Conservation (phyloP, 495 filamentous ascomycete genomes). For the Corynascus novoguineensis region DNA sequence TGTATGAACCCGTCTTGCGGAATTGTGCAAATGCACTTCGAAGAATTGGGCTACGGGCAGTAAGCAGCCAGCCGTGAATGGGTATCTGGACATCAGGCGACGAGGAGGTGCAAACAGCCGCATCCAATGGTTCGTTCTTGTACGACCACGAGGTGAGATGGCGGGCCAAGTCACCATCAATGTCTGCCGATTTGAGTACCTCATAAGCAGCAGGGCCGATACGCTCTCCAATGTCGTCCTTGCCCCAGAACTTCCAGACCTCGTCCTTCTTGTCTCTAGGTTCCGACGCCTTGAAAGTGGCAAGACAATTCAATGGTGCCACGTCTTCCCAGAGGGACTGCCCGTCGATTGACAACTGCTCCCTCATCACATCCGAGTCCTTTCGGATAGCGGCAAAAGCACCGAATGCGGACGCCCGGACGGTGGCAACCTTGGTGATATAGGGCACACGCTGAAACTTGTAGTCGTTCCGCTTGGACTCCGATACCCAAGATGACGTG, state of each 20-base stretch:
- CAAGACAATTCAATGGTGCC: slow-evolving; percentile 60
- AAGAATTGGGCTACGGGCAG: slow-evolving; percentile 64
- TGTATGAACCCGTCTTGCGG: slow-evolving; percentile 34
- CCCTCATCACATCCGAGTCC: slow-evolving; percentile 75
- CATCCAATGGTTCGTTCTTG: slow-evolving; percentile 38
- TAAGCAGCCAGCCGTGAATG: slow-evolving; percentile 74
- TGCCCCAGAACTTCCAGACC: slow-evolving; percentile 33
- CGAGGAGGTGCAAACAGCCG: slow-evolving; percentile 49
- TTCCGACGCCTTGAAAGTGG: slow-evolving; percentile 37
- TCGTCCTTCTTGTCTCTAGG: slow-evolving; percentile 26
- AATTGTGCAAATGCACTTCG: slow-evolving; percentile 54
- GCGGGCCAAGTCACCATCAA: slow-evolving; percentile 50
- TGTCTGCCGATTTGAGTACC: slow-evolving; percentile 49
- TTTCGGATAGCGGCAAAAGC: slow-evolving; percentile 82
- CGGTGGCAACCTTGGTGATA: slow-evolving; percentile 73
- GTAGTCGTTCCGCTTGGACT: slow-evolving; percentile 69
- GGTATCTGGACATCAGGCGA: slow-evolving; percentile 64
- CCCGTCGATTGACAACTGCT: slow-evolving; percentile 60
- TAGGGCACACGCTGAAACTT: slow-evolving; percentile 88
- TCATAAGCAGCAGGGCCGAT: slow-evolving; percentile 38
- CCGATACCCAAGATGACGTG: slow-evolving; percentile 46
- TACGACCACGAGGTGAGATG: slow-evolving; percentile 37
- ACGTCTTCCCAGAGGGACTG: slow-evolving; percentile 70
- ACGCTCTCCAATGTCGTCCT: slow-evolving; percentile 25
- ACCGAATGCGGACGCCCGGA: slow-evolving; percentile 81